Conservation (phyloP, 805 yeast species). For the Sugiyamaella qingdaonensis region DNA sequence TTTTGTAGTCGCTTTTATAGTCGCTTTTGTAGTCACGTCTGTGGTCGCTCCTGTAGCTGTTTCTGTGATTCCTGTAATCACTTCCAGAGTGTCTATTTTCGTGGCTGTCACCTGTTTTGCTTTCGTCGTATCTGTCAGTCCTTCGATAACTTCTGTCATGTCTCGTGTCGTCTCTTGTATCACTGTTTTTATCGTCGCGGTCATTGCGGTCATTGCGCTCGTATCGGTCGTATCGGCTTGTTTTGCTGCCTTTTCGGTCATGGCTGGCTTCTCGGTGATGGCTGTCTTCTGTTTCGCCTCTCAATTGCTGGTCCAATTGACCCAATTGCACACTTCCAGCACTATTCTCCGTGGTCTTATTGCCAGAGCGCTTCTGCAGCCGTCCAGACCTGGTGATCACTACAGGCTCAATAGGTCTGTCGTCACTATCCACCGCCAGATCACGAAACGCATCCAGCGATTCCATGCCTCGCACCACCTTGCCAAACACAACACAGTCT, state of each 20-base stretch:
- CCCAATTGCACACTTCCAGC: background rate
- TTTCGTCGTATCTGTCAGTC: background rate
- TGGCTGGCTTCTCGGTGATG: background rate
- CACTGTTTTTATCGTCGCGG: background rate
- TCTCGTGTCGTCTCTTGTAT: too few species aligned
- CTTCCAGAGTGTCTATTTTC: too few species aligned
- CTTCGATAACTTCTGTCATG: too few species aligned
- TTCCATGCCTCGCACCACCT: conserved; percentile 19
- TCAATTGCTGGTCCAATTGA: background rate
- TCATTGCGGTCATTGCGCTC: background rate
- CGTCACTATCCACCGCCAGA: conserved; percentile 18
- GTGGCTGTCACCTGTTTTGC: too few species aligned
- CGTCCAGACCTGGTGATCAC: conserved; percentile 19
- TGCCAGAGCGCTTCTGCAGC: conserved; percentile 6
- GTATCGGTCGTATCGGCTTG: background rate
- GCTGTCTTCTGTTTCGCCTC: background rate
- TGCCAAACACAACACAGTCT: conserved; percentile 17
- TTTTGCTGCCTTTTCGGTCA: background rate
- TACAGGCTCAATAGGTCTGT: conserved; percentile 20
- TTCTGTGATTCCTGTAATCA: too few species aligned
- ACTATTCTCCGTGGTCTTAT: background rate
- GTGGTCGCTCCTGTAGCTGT: too few species aligned
- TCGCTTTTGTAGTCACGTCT: too few species aligned
- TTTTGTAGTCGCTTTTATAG: too few species aligned
- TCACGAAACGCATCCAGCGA: conserved; percentile 12